Evolutionary conservation across 352 stramenopile genomes (phyloP).

Genomic region (Globisporangium acanthophoron): DNA sequence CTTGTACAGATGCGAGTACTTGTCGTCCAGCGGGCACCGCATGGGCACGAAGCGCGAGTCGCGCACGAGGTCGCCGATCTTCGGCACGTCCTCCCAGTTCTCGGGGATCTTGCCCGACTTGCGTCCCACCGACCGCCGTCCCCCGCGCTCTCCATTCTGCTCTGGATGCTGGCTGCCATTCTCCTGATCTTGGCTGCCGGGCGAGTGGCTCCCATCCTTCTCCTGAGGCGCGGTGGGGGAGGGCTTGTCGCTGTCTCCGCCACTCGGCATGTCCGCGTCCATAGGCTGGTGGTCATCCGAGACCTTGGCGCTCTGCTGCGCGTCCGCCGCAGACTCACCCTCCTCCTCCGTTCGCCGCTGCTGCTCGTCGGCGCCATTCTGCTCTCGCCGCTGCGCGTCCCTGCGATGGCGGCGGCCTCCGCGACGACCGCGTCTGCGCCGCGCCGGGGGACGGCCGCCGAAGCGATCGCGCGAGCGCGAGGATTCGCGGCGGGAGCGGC

Average conservation of each 20-base stretch:
- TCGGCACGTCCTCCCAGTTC: conserved; percentile 77
- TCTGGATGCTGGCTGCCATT: background rate
- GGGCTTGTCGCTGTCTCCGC: background rate
- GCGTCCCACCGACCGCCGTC: background rate
- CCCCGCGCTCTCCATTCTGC: conserved; percentile 3
- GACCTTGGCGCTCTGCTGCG: background rate
- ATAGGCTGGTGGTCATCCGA: background rate
- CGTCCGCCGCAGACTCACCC: background rate
- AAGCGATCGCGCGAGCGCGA: conserved; percentile 15
- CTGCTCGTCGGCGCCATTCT: background rate
- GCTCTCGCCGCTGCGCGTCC: background rate
- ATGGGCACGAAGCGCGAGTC: conserved; percentile 57
- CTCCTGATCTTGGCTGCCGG: background rate
- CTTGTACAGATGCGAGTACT: conserved; percentile 42
- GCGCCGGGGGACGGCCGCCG: background rate
- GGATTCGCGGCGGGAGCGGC: background rate
- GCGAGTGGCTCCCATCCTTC: background rate
- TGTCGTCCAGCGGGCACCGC: conserved; percentile 66
- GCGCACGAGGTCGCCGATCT: conserved; percentile 57
- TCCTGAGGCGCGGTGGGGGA: background rate
- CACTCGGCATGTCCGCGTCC: background rate
- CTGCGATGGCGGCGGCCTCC: conserved; percentile 1
- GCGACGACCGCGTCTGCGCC: conserved; percentile 3
- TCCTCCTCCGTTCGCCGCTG: background rate
- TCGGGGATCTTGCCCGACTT: conserved; percentile 41